These are phyloP conservation scores for Didymella pomorum DNA, from an alignment of 2,329 filamentous ascomycete species.

Conservation along the genomic window DNA sequence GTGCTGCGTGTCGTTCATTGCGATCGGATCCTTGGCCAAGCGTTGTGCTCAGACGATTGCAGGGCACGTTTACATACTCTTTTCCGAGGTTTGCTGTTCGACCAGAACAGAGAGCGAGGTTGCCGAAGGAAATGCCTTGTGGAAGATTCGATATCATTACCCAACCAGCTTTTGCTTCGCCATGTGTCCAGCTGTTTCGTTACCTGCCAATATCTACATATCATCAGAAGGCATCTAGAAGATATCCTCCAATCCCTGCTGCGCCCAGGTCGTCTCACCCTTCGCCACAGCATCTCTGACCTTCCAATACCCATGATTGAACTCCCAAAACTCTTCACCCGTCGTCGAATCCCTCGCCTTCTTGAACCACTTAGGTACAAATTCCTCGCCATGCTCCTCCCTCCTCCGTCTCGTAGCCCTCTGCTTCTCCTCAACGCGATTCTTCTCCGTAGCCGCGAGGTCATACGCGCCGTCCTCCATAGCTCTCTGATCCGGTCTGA, in stretches of 20 bases:
- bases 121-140: too few species aligned
- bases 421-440: constrained; percentile 91
- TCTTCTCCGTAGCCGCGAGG: constrained; percentile 91
- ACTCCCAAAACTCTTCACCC: constrained; percentile 89
- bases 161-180: not conserved
- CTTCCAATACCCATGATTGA: constrained; percentile 89
- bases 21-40: too few species aligned
- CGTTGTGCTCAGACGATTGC: too few species aligned
- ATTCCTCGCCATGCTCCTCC: constrained; percentile 82
- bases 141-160: not conserved
- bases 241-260: constrained; percentile 73
- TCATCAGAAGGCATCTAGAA: constrained; percentile 58
- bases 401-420: constrained; percentile 75
- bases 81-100: not conserved
- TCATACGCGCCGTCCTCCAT: constrained; percentile 99
- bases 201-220: not conserved
- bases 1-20: too few species aligned
- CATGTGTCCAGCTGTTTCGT: not conserved
- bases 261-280: constrained; percentile 70
- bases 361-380: constrained; percentile 83
- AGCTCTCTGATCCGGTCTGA: constrained; percentile 91
- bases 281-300: constrained; percentile 71
- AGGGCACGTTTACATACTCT: too few species aligned
- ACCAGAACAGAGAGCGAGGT: too few species aligned
- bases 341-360: constrained; percentile 78